Percentiles rank a stretch among this genome's conserved stretches.
These are phyloP conservation scores for Helotiales sp. DNA, from an alignment of 2,329 filamentous ascomycete genomes.

Conservation along the genomic window DNA sequence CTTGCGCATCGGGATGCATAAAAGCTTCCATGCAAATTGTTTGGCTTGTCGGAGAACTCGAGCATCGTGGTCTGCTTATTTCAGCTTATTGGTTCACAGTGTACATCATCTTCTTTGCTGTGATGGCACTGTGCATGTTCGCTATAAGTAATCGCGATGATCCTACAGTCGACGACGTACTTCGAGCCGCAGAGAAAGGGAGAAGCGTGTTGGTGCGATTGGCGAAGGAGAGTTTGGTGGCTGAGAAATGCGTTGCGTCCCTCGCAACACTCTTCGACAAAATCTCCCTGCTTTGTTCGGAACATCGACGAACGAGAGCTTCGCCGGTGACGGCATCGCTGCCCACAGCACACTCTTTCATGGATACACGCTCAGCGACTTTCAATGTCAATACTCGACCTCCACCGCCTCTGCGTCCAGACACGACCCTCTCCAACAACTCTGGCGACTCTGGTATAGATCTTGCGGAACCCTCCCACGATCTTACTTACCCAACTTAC, in stretches of 20 bases:
- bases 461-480: not conserved
- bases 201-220: conserved; percentile 6
- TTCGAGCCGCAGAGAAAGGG: conserved; percentile 5
- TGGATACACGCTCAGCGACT: not conserved
- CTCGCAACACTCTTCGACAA: not conserved
- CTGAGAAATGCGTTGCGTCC: conserved; percentile 8
- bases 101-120: conserved; percentile 64
- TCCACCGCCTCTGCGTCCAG: not conserved
- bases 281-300: not conserved
- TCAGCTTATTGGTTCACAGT: conserved; percentile 83
- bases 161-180: conserved; percentile 3
- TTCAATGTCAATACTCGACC: not conserved
- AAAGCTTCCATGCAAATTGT: conserved; percentile 67
- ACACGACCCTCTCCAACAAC: not conserved
- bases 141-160: conserved; percentile 7
- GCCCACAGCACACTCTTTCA: not conserved
- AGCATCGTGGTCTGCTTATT: conserved; percentile 67
- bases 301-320: not conserved
- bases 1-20: conserved; percentile 60
- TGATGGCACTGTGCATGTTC: conserved; percentile 13
- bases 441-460: not conserved
- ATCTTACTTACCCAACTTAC: not conserved
- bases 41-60: conserved; percentile 74
- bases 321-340: not conserved
- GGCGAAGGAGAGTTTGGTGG: conserved; percentile 1